Conservation (phyloP, 352 stramenopile species). For the Pythium phragmiticola region DNA sequence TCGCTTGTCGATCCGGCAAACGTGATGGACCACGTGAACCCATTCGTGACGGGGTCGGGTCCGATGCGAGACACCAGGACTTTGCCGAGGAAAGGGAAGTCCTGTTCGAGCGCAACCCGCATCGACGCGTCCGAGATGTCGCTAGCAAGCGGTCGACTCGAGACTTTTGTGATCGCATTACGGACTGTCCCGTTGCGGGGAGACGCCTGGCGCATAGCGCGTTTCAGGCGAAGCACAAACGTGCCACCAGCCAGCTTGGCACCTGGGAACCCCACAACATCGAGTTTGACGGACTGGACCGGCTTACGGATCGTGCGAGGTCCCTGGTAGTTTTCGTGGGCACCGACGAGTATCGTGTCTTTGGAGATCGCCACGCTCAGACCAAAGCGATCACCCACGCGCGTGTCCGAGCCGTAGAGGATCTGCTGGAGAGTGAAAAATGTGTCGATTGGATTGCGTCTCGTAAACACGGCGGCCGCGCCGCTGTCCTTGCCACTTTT, state of each 20-base stretch:
- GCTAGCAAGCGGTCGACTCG: conserved; percentile 53
- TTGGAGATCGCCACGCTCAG: conserved; percentile 63
- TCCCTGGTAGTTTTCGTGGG: conserved; percentile 57
- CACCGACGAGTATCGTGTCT: conserved; percentile 68
- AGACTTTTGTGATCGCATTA: conserved; percentile 25
- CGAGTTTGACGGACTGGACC: conserved; percentile 58
- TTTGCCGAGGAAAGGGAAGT: conserved; percentile 66
- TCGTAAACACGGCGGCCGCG: conserved; percentile 49
- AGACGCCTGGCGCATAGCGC: conserved; percentile 22
- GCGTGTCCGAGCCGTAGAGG: conserved; percentile 64
- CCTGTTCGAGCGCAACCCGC: conserved; percentile 53
- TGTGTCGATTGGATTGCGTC: conserved; percentile 46
- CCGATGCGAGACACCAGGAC: conserved; percentile 69
- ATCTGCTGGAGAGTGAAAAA: conserved; percentile 77
- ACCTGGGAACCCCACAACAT: conserved; percentile 20
- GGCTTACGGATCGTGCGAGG: conserved; percentile 68
- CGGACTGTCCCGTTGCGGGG: conserved; percentile 15
- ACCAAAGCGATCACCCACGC: conserved; percentile 68
- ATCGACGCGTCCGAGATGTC: conserved; percentile 45
- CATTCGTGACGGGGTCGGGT: conserved; percentile 38
- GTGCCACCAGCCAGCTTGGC: conserved; percentile 28
- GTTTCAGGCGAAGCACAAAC: conserved; percentile 52
- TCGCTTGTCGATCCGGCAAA: conserved; percentile 60
- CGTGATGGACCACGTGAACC: conserved; percentile 85
- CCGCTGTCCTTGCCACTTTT: conserved; percentile 45